Evolutionary conservation across 139 green algal species (phyloP), one percentile per base, ranked within the genome.

Genomic region (Penium margaritaceum): DNA sequence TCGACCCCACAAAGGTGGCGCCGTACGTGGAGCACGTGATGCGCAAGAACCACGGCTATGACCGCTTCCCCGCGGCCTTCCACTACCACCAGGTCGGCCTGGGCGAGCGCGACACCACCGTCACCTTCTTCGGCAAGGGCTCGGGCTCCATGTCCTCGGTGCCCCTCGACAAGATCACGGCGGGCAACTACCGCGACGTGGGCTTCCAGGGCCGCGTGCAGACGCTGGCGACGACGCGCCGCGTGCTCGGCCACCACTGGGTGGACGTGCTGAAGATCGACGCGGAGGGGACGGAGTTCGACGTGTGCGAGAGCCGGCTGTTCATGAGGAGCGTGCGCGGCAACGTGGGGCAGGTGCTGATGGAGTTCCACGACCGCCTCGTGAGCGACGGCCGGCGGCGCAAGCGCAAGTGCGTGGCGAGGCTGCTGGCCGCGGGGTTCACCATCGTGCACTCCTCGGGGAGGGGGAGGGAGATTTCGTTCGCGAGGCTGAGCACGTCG

Each of bases 251-350:
- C 9, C 55, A 65, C 32, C 9, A 7, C 9, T 65, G 55, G 55
- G 55, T 65, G 30, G 55, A 65, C 32, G 55, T 65, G 30, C 55
- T 65, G 30, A 65, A 65, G 32, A 65, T 65, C 9, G 55, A 65
- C 55, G 55, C 14, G 30, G 55, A 65, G 55, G 55, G 55, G 9
- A 14, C 14, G 55, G 55, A 65, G 32, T 29, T 65, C 9, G 55
- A 65, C 32, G 32, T 65, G 30, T 65, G 55, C 32, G 30, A n/a
- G n/a, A n/a, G n/a, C n/a, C n/a, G n/a, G n/a, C n/a, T n/a, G n/a
- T n/a, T n/a, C n/a, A n/a, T n/a, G n/a, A n/a, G n/a, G n/a, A n/a
- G n/a, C n/a, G n/a, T n/a, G n/a, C n/a, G n/a, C n/a, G n/a, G n/a
- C n/a, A n/a, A n/a, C n/a, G n/a, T n/a, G n/a, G n/a, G n/a, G n/a